These are phyloP conservation scores for Ambrosia trifida DNA, from an alignment of 129 eudicot species.

Conservation along the genomic window DNA sequence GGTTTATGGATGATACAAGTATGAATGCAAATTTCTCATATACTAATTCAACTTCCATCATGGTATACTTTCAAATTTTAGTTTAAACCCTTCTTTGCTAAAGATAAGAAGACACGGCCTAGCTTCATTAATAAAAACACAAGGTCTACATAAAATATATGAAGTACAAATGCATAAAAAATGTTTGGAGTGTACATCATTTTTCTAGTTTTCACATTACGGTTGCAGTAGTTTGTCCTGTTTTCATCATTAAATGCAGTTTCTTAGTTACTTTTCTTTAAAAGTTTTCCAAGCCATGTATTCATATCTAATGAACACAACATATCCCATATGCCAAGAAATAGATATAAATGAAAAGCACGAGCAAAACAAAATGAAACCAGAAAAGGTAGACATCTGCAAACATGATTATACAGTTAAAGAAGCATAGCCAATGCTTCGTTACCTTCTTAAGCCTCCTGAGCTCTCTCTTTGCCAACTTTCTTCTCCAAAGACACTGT, in stretches of 20 bases:
- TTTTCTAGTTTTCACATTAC: background rate
- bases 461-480: slow-evolving; percentile 84
- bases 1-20: too few relatives aligned
- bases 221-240: background rate
- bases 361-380: background rate
- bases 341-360: background rate
- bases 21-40: too few relatives aligned
- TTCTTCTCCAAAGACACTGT: slow-evolving; percentile 91
- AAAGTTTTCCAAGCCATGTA: background rate
- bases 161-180: background rate
- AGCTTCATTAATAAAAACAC: background rate
- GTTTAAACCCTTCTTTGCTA: too few relatives aligned
- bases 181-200: background rate
- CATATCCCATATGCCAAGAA: background rate
- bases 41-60: too few relatives aligned
- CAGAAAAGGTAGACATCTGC: background rate
- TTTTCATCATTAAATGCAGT: background rate
- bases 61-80: too few relatives aligned
- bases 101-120: too few relatives aligned
- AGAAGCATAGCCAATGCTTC: background rate
- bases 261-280: background rate
- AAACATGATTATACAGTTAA: background rate
- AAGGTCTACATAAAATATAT: background rate
- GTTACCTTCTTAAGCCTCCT: slow-evolving; percentile 81
- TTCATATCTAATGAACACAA: background rate